Evolutionary conservation across 495 filamentous ascomycete species (phyloP).

Genomic region (Podospora fimiseda): DNA sequence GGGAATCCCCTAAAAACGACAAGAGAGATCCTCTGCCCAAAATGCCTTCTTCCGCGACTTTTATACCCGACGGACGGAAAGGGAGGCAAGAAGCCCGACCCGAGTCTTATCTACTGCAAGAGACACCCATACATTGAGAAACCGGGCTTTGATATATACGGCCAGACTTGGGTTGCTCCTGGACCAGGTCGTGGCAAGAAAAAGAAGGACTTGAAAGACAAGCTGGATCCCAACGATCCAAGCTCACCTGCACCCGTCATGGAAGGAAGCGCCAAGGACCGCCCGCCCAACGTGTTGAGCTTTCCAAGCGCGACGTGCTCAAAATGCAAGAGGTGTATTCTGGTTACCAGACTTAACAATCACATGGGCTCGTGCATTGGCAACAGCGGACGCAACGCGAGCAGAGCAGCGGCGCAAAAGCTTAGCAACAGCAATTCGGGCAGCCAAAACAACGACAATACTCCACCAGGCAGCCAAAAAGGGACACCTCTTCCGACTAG

Average conservation of each 20-base stretch:
- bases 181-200: conserved; percentile 52
- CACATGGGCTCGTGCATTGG: conserved; percentile 79
- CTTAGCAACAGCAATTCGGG: conserved; percentile 46
- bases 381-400: conserved; percentile 61
- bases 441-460: conserved; percentile 44
- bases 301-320: conserved; percentile 56
- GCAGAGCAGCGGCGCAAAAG: conserved; percentile 51
- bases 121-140: conserved; percentile 66
- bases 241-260: conserved; percentile 43
- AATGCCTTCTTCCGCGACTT: conserved; percentile 59
- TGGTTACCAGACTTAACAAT: conserved; percentile 55
- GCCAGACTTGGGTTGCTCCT: conserved; percentile 58
- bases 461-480: conserved; percentile 52
- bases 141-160: conserved; percentile 75
- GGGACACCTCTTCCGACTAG: conserved; percentile 52
- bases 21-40: conserved; percentile 61
- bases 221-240: conserved; percentile 39
- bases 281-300: conserved; percentile 48
- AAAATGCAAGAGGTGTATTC: conserved; percentile 49
- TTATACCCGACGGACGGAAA: conserved; percentile 57
- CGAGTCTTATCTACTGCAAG: conserved; percentile 65
- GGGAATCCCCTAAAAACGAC: conserved; percentile 70
- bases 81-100: conserved; percentile 54
- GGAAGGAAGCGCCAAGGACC: conserved; percentile 43
- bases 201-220: conserved; percentile 55